Conservation (phyloP, 1,284 basidiomycete genomes). For the Tylopilus sp. region DNA sequence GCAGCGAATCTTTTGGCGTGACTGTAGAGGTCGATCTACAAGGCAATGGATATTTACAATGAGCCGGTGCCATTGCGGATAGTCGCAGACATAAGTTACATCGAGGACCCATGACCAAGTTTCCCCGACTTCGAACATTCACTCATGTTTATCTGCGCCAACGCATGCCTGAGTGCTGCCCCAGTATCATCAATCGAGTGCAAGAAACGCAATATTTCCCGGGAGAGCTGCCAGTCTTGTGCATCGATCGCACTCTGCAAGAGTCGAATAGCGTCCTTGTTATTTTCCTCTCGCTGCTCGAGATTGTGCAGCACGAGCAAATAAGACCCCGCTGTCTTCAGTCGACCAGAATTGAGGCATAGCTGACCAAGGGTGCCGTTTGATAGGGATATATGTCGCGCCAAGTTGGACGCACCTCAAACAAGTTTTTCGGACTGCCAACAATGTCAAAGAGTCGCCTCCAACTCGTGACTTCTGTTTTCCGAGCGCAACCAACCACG, state of each 20-base stretch:
- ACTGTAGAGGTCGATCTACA: too few relatives aligned
- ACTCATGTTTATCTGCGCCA: conserved; percentile 40
- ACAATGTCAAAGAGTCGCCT: conserved; percentile 83
- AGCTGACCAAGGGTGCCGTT: conserved; percentile 41
- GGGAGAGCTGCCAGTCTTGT: conserved; percentile 77
- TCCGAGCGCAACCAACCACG: conserved; percentile 92
- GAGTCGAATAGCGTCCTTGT: conserved; percentile 73
- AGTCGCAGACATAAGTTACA: neutral
- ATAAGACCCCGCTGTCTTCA: conserved; percentile 91
- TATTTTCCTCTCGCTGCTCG: conserved; percentile 80
- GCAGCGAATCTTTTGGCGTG: too few relatives aligned
- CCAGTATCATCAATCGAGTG: conserved; percentile 88
- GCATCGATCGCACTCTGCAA: conserved; percentile 68
- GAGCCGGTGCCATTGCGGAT: neutral
- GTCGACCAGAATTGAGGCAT: conserved; percentile 69
- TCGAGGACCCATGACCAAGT: neutral
- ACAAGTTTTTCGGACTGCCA: conserved; percentile 85
- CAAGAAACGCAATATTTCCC: conserved; percentile 87
- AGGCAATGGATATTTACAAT: neutral
- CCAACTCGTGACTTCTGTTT: conserved; percentile 95
- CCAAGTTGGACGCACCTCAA: conserved; percentile 57
- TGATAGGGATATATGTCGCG: neutral
- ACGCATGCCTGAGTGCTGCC: conserved; percentile 57
- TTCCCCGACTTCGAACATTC: conserved; percentile 2
- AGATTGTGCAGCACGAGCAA: conserved; percentile 90